Percentiles rank a stretch among this genome's conserved stretches.
These are phyloP conservation scores for Magnusiomyces clavatus DNA, from an alignment of 1,139 yeast genomes.

Conservation along the genomic window DNA sequence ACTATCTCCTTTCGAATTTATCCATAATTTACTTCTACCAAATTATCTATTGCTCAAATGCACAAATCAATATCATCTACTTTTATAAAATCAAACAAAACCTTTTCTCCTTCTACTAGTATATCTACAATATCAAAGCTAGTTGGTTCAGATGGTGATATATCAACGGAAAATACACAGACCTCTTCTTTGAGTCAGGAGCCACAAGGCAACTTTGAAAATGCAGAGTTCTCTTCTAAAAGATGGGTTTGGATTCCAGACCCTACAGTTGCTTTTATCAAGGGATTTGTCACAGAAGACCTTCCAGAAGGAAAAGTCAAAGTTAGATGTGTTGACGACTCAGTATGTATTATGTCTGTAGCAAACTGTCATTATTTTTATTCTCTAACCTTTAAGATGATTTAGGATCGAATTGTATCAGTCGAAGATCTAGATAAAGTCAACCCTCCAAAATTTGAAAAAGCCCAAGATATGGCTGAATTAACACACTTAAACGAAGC, in stretches of 20 bases:
- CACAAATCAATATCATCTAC: neutral
- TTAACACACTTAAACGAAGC: constrained; percentile 92
- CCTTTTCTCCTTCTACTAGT: constrained; percentile 13
- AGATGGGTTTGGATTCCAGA: constrained; percentile 84
- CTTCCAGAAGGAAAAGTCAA: constrained; percentile 43
- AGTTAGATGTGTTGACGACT: constrained; percentile 46
- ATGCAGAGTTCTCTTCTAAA: constrained; percentile 47
- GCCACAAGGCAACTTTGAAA: constrained; percentile 19
- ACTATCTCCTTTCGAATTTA: neutral
- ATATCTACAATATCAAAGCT: constrained; percentile 7
- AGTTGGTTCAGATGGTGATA: neutral
- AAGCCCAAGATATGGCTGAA: constrained; percentile 92
- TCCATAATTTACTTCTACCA: neutral
- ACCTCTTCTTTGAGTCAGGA: too few relatives aligned
- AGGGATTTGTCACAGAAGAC: constrained; percentile 59
- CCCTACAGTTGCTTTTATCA: constrained; percentile 51
- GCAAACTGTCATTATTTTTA: neutral
- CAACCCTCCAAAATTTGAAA: constrained; percentile 89
- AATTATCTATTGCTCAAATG: neutral
- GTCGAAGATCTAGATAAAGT: constrained; percentile 48
- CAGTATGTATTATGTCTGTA: constrained; percentile 25
- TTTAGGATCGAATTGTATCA: constrained; percentile 37
- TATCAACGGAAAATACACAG: too few relatives aligned
- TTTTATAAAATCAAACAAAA: constrained; percentile 3
- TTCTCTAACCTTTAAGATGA: neutral